A percentile compares a stretch with the other conserved stretches of the same genome.
These are phyloP conservation scores for Yamadazyma philogaea DNA, from an alignment of 805 yeast genomes.

Conservation along the genomic window DNA sequence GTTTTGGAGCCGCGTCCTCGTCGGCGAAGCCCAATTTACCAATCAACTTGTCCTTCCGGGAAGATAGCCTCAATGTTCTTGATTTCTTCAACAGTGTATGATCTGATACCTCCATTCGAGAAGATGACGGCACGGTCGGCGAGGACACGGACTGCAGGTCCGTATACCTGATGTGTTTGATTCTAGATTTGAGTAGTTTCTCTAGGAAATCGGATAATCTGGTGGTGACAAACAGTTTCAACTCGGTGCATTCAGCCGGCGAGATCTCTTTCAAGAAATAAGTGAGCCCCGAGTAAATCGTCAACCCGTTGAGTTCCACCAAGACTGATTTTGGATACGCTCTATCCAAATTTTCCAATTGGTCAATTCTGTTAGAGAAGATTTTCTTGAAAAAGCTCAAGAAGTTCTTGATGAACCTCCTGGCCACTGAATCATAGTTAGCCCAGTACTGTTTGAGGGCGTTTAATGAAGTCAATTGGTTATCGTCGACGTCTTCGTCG, in stretches of 20 bases:
- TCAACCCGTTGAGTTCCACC: conserved; percentile 25
- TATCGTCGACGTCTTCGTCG: conserved; percentile 29
- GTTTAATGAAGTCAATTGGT: conserved; percentile 57
- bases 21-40: conserved; percentile 13
- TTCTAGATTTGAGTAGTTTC: conserved; percentile 19
- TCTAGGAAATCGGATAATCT: conserved; percentile 28
- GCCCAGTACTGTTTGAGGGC: conserved; percentile 67
- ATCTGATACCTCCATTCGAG: conserved; percentile 10
- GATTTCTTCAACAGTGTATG: conserved; percentile 21
- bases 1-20: conserved; percentile 8
- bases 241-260: conserved; percentile 42
- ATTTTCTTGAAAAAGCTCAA: conserved; percentile 30
- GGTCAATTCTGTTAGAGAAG: conserved; percentile 35
- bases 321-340: conserved; percentile 22
- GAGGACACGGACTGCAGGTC: neutral
- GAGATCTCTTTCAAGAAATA: conserved; percentile 57
- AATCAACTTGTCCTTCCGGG: conserved; percentile 27
- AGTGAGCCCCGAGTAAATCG: conserved; percentile 32
- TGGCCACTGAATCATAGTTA: conserved; percentile 55
- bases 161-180: conserved; percentile 18
- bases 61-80: conserved; percentile 28
- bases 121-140: conserved; percentile 9
- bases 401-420: conserved; percentile 48
- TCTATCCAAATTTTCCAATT: conserved; percentile 22
- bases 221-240: conserved; percentile 41